These are phyloP conservation scores for Phaffomyces opuntiae DNA, from an alignment of 805 yeast species.

Conservation along the genomic window DNA sequence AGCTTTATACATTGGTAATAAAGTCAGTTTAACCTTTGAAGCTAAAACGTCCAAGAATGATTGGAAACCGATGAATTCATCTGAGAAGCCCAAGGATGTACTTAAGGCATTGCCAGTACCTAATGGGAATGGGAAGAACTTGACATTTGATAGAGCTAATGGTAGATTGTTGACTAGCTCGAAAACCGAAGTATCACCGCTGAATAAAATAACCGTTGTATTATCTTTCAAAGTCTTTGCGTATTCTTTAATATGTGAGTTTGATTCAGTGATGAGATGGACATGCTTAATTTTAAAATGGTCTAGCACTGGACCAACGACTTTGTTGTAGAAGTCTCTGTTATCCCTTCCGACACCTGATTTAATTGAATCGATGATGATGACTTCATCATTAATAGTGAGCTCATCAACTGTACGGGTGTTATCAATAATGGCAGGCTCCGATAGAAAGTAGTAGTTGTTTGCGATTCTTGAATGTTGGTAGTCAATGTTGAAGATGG, in stretches of 20 bases:
- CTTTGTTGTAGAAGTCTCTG: slow-evolving; percentile 32
- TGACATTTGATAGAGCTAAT: slow-evolving; percentile 13
- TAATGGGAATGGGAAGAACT: slow-evolving; percentile 45
- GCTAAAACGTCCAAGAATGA: slow-evolving; percentile 23
- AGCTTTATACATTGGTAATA: slow-evolving; percentile 29
- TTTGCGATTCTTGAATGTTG: background rate
- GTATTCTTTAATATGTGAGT: slow-evolving; percentile 32
- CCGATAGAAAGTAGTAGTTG: no score
- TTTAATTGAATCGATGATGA: slow-evolving; percentile 28
- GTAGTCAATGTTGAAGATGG: slow-evolving; percentile 1
- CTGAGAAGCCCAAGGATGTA: slow-evolving; percentile 43
- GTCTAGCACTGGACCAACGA: slow-evolving; percentile 43
- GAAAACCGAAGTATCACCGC: slow-evolving; percentile 82
- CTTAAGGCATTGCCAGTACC: slow-evolving; percentile 88
- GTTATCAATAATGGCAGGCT: no score
- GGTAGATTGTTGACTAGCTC: slow-evolving; percentile 58
- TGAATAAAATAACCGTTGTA: slow-evolving; percentile 49
- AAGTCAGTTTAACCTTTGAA: background rate
- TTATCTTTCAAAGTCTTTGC: slow-evolving; percentile 27
- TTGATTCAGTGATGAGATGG: slow-evolving; percentile 37
- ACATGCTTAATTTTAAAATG: slow-evolving; percentile 29
- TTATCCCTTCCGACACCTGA: slow-evolving; percentile 31
- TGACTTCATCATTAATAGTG: slow-evolving; percentile 4
- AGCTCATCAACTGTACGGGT: no score
- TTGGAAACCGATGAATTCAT: slow-evolving; percentile 29